Percentiles rank a stretch among this genome's conserved stretches.
phyloP scores from a whole-genome alignment of 345 rosid genomes.

The Corymbia maculata region DNA sequence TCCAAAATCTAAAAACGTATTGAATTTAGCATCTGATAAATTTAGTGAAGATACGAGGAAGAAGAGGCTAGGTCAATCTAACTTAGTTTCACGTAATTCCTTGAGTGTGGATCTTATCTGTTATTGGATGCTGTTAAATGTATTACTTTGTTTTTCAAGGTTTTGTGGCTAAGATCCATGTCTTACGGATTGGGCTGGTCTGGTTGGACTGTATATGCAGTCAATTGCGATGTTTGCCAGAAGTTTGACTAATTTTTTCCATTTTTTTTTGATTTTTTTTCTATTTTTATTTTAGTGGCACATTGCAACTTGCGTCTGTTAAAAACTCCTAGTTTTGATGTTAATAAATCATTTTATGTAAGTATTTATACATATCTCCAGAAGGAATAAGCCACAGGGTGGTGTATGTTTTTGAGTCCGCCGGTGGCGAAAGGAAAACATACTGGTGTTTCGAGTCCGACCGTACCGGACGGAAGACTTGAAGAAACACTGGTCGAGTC shows the following conservation, averaged over 20 bases:
- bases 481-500: too few relatives aligned
- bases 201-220: background rate
- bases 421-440: too few relatives aligned
- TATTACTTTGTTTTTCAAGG: background rate
- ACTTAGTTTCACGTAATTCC: background rate
- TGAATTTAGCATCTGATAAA: background rate
- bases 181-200: background rate
- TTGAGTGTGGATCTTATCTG: background rate
- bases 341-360: too few relatives aligned
- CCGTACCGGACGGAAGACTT: too few relatives aligned
- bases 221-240: background rate
- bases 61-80: background rate
- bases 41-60: background rate
- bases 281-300: background rate
- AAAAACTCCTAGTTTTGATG: too few relatives aligned
- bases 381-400: too few relatives aligned
- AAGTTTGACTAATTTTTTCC: background rate
- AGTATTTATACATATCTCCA: too few relatives aligned
- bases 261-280: too few relatives aligned
- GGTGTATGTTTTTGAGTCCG: too few relatives aligned
- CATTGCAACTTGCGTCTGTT: background rate
- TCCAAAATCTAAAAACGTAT: background rate
- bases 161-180: background rate
- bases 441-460: too few relatives aligned
- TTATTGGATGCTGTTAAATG: background rate